Evolutionary conservation across 2,329 filamentous ascomycete genomes (phyloP).

Genomic region (Biscogniauxia marginata): DNA sequence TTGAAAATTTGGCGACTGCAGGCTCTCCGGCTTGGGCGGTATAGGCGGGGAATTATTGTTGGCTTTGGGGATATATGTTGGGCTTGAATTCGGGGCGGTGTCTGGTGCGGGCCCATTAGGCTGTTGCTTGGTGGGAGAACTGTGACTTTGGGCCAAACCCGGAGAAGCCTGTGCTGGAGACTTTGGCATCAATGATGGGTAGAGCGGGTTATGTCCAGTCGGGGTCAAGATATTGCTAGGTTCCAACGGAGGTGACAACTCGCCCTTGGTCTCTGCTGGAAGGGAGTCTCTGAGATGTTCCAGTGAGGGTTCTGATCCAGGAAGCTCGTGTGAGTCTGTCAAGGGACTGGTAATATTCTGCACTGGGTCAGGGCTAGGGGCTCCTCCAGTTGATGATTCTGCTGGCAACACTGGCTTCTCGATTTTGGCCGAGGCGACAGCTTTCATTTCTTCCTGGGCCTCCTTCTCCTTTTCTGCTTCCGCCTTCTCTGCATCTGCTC

Average conservation of each 20-base stretch:
- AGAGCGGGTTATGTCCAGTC: background rate
- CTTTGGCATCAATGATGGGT: background rate
- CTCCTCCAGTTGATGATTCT: background rate
- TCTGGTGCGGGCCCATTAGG: background rate
- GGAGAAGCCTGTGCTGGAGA: background rate
- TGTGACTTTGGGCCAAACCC: background rate
- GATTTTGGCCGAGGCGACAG: background rate
- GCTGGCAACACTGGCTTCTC: background rate
- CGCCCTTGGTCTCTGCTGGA: background rate
- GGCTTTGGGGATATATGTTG: background rate
- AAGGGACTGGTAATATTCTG: background rate
- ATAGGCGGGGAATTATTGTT: background rate
- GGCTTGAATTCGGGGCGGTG: background rate
- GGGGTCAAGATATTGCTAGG: background rate
- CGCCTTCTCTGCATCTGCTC: conserved; percentile 21
- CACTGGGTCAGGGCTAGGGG: background rate
- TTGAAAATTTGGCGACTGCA: background rate
- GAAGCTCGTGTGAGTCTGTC: background rate
- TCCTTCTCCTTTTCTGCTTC: conserved; percentile 4
- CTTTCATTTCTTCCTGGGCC: background rate
- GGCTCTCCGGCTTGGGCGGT: background rate
- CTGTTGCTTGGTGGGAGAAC: background rate
- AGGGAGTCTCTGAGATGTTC: background rate
- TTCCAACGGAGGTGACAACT: background rate
- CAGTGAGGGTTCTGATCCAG: background rate